A percentile compares a stretch with the other conserved stretches of the same genome.
Evolutionary conservation across 768 basidiomycete genomes (phyloP).

Genomic region (Lactarius hatsudake): DNA sequence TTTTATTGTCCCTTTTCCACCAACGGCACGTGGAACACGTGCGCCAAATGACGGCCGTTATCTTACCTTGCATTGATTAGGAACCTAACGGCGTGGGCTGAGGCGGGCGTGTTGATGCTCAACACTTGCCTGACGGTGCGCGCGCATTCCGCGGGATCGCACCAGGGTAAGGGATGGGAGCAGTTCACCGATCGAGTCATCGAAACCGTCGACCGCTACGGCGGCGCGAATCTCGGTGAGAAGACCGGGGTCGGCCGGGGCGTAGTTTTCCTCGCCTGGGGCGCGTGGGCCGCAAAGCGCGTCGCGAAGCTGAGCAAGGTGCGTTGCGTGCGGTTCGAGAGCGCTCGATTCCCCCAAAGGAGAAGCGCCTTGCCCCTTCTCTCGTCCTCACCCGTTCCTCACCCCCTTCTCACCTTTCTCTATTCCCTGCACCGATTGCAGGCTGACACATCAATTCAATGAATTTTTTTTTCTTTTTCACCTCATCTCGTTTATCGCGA

Average conservation of each 20-base stretch:
- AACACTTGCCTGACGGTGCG: slow-evolving; percentile 92
- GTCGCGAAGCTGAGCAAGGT: slow-evolving; percentile 76
- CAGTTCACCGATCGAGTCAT: slow-evolving; percentile 82
- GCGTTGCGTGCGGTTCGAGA: slow-evolving; percentile 26
- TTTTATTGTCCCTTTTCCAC: not conserved
- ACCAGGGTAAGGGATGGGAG: slow-evolving; percentile 88
- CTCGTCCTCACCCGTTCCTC: slow-evolving; percentile 4
- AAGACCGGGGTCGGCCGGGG: slow-evolving; percentile 62
- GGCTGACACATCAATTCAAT: slow-evolving; percentile 1
- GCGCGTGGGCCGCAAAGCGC: slow-evolving; percentile 80
- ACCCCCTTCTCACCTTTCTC: not conserved
- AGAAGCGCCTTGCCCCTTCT: not conserved
- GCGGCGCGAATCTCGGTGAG: slow-evolving; percentile 61
- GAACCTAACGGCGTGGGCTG: slow-evolving; percentile 77
- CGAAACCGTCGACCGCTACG: slow-evolving; percentile 71
- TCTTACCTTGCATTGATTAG: slow-evolving; percentile 38
- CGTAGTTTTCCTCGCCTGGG: slow-evolving; percentile 89
- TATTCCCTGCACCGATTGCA: not conserved
- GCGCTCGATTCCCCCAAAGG: not conserved
- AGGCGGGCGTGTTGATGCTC: slow-evolving; percentile 83
- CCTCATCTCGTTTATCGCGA: not conserved
- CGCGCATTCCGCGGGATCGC: slow-evolving; percentile 72
- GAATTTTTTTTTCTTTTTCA: not conserved
- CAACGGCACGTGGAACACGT: not conserved
- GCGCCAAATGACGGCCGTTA: not conserved